Evolutionary conservation across 2,329 filamentous ascomycete species (phyloP).

Genomic region (Clonostachys byssicola): DNA sequence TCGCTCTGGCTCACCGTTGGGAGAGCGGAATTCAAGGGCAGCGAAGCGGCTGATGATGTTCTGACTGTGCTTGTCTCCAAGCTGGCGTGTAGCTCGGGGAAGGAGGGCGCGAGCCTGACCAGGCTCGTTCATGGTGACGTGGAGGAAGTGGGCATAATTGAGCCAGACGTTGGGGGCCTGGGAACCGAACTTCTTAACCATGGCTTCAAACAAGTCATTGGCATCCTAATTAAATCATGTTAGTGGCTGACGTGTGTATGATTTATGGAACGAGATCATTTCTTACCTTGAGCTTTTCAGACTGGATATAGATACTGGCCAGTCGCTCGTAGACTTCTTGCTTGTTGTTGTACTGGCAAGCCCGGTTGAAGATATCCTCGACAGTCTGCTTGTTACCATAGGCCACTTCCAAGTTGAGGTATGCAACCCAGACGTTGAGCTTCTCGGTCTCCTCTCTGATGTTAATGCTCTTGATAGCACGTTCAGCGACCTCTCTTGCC

Average conservation of each 20-base stretch:
- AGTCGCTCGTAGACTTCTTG: slow-evolving; percentile 86
- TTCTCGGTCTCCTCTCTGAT: slow-evolving; percentile 90
- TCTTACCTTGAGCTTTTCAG: slow-evolving; percentile 76
- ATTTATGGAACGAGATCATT: background rate
- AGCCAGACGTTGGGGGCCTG: slow-evolving; percentile 78
- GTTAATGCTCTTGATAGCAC: slow-evolving; percentile 86
- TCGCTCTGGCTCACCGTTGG: slow-evolving; percentile 79
- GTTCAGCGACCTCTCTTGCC: slow-evolving; percentile 84
- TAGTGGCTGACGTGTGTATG: slow-evolving; percentile 1
- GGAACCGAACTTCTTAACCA: slow-evolving; percentile 86
- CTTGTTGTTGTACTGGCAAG: slow-evolving; percentile 89
- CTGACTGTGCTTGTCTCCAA: slow-evolving; percentile 60
- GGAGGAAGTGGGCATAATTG: slow-evolving; percentile 93
- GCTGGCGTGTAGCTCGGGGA: slow-evolving; percentile 77
- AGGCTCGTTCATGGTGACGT: slow-evolving; percentile 65
- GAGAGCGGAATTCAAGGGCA: slow-evolving; percentile 83
- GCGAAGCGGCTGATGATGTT: slow-evolving; percentile 84
- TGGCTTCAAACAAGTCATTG: slow-evolving; percentile 77
- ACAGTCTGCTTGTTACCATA: slow-evolving; percentile 81
- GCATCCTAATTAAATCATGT: slow-evolving; percentile 63
- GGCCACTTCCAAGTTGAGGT: slow-evolving; percentile 89
- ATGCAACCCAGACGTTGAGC: slow-evolving; percentile 90
- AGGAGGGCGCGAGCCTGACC: slow-evolving; percentile 76
- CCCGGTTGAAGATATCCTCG: slow-evolving; percentile 84
- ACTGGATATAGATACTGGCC: slow-evolving; percentile 92